Conservation (phyloP, 2,329 filamentous ascomycete species). For the Epichloe amarillans region DNA sequence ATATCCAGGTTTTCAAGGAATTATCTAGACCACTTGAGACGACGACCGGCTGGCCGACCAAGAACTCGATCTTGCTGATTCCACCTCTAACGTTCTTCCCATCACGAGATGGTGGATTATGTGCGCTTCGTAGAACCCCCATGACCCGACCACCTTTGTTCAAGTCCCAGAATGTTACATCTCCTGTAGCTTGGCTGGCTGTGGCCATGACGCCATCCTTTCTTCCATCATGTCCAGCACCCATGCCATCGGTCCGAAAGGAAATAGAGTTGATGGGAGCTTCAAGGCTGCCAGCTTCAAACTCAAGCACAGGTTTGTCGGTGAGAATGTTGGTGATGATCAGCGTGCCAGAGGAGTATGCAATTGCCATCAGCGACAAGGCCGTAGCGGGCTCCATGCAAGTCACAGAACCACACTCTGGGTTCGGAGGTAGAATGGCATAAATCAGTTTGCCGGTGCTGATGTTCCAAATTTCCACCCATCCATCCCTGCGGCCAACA, state of each 20-base stretch:
- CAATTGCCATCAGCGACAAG: slow-evolving; percentile 74
- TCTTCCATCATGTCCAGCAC: slow-evolving; percentile 76
- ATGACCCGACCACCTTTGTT: slow-evolving; percentile 78
- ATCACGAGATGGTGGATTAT: slow-evolving; percentile 55
- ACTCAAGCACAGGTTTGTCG: slow-evolving; percentile 57
- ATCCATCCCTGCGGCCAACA: slow-evolving; percentile 73
- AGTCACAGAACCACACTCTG: slow-evolving; percentile 68
- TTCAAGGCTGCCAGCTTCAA: slow-evolving; percentile 53
- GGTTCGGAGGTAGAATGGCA: slow-evolving; percentile 65
- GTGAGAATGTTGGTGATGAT: slow-evolving; percentile 70
- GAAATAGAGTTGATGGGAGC: slow-evolving; percentile 67
- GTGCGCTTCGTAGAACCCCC: slow-evolving; percentile 76
- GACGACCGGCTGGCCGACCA: slow-evolving; percentile 78
- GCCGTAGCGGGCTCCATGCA: slow-evolving; percentile 75
- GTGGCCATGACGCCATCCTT: slow-evolving; percentile 91
- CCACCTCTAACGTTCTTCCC: slow-evolving; percentile 53
- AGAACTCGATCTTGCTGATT: slow-evolving; percentile 77
- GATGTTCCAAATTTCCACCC: slow-evolving; percentile 94
- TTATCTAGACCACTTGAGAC: slow-evolving; percentile 89
- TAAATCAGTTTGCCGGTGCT: slow-evolving; percentile 86
- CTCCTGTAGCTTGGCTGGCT: slow-evolving; percentile 62
- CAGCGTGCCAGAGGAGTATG: slow-evolving; percentile 68
- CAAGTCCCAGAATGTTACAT: slow-evolving; percentile 92
- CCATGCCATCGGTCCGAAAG: slow-evolving; percentile 79
- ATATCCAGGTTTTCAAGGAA: slow-evolving; percentile 90